A percentile compares a stretch with the other conserved stretches of the same genome.
These are phyloP conservation scores for Pyrenophora seminiperda DNA, from an alignment of 2,329 filamentous ascomycete species.

Conservation along the genomic window DNA sequence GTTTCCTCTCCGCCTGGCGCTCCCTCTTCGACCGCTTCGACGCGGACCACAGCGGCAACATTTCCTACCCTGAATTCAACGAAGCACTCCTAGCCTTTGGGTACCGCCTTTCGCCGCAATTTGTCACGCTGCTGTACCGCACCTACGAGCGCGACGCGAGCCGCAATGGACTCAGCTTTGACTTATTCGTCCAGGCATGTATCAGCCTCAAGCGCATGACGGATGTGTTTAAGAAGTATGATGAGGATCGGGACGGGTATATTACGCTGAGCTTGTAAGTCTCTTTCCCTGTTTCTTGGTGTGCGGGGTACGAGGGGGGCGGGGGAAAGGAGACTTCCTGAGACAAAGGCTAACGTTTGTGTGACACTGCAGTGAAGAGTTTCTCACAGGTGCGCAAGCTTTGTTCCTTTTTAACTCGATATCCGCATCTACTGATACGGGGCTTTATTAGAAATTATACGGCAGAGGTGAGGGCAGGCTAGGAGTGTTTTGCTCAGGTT, in stretches of 20 bases:
- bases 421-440: conserved; percentile 57
- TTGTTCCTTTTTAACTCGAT: conserved; percentile 61
- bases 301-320: too few species aligned
- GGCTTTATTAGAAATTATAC: conserved; percentile 56
- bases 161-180: conserved; percentile 68
- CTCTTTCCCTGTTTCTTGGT: not conserved
- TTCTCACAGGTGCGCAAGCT: conserved; percentile 61
- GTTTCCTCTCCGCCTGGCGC: conserved; percentile 92
- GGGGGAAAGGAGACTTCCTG: too few species aligned
- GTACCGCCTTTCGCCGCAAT: conserved; percentile 83
- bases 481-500: not conserved
- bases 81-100: conserved; percentile 91
- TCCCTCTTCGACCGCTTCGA: conserved; percentile 95
- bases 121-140: conserved; percentile 82
- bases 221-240: conserved; percentile 98
- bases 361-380: conserved; percentile 56
- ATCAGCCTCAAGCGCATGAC: conserved; percentile 98
- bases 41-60: conserved; percentile 82
- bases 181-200: conserved; percentile 96
- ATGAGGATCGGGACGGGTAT: conserved; percentile 93
- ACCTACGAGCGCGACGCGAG: conserved; percentile 73
- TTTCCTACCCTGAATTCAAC: conserved; percentile 83
- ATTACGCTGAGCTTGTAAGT: conserved; percentile 63
- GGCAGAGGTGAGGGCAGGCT: conserved; percentile 38
- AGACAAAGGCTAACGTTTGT: conserved; percentile 18